Percentiles rank a stretch among this genome's conserved stretches.
Conservation (phyloP, 2,329 filamentous ascomycete genomes). For the Bipolaris cookei region DNA sequence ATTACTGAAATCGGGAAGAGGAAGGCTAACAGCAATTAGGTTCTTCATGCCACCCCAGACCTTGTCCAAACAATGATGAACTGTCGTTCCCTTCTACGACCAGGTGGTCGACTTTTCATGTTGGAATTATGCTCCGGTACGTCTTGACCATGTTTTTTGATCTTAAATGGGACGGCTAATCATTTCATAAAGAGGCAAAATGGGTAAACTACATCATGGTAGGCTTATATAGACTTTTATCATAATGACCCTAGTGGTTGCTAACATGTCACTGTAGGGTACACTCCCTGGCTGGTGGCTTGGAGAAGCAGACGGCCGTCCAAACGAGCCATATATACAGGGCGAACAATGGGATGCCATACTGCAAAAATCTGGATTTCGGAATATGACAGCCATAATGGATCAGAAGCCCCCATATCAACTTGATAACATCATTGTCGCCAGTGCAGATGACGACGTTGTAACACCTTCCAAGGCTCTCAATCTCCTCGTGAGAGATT, state of each 20-base stretch:
- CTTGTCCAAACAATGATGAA: background rate
- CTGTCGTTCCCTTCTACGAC: background rate
- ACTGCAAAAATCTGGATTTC: slow-evolving; percentile 42
- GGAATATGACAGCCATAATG: slow-evolving; percentile 25
- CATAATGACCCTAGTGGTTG: too few species aligned
- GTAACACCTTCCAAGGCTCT: background rate
- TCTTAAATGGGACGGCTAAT: too few species aligned
- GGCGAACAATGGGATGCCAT: slow-evolving; percentile 41
- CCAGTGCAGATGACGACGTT: background rate
- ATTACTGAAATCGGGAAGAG: too few species aligned
- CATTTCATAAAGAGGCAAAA: too few species aligned
- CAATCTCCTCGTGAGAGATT: background rate
- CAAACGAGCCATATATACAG: slow-evolving; percentile 35
- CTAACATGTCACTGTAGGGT: background rate
- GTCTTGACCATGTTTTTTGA: background rate
- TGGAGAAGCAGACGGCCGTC: slow-evolving; percentile 33
- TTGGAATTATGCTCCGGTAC: background rate
- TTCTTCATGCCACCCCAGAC: background rate
- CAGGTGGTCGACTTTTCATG: background rate
- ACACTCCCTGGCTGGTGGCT: background rate
- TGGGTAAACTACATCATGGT: too few species aligned
- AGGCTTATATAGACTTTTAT: too few species aligned
- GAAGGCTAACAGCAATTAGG: background rate
- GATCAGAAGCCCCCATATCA: background rate
- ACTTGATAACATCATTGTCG: background rate